These are phyloP conservation scores for Tetrahymena thermophila DNA, from an alignment of 73 alveolate species.

Conservation along the genomic window DNA sequence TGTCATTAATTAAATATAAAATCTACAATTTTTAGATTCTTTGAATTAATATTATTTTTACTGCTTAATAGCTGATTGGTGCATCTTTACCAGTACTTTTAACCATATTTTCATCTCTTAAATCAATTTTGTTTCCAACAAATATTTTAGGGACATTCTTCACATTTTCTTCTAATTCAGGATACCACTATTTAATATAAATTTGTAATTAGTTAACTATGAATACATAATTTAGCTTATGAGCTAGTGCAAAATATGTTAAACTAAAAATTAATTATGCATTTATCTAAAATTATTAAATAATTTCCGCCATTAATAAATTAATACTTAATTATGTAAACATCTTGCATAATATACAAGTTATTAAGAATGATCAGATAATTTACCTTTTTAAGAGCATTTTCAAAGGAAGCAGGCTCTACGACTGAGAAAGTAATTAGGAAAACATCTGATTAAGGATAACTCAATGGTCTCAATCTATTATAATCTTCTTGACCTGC, in stretches of 20 bases:
- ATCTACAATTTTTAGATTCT: background rate
- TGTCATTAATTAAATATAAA: background rate
- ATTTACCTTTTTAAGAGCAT: conserved; percentile 49
- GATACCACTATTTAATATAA: conserved; percentile 45
- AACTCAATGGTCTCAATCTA: conserved; percentile 60
- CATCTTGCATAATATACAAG: no score
- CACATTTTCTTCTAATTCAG: conserved; percentile 52
- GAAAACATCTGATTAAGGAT: conserved; percentile 69
- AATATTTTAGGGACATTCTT: conserved; percentile 47
- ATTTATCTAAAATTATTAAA: no score
- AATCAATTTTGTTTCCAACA: conserved; percentile 67
- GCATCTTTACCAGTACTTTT: background rate
- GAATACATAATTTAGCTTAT: no score
- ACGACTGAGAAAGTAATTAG: conserved; percentile 59
- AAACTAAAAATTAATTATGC: background rate
- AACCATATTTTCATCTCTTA: conserved; percentile 35
- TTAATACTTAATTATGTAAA: no score
- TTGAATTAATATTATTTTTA: background rate
- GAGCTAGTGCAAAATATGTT: no score
- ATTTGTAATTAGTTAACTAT: background rate
- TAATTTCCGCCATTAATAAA: no score
- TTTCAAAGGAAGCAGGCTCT: conserved; percentile 51
- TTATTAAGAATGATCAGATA: no score
- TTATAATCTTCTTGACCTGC: conserved; percentile 76
- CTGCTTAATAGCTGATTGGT: conserved; percentile 14